A percentile compares a stretch with the other conserved stretches of the same genome.
Evolutionary conservation across 352 stramenopile species (phyloP).

Genomic region (Thraustochytrium sp.): DNA sequence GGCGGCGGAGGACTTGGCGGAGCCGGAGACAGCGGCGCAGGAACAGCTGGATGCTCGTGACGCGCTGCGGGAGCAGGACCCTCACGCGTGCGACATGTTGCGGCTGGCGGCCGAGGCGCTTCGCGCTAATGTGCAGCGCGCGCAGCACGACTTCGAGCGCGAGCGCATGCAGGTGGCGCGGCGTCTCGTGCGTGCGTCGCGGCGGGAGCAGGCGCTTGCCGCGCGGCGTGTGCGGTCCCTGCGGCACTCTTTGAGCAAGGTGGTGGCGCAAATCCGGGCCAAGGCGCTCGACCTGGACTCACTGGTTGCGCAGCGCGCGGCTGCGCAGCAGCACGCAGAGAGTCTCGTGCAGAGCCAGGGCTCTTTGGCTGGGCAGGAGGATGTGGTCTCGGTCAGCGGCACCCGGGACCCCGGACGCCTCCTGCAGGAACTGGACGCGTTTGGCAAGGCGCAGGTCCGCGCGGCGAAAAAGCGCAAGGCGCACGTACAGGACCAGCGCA

Average conservation of each 20-base stretch:
- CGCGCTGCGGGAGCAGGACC: not conserved
- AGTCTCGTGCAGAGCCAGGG: too few relatives aligned
- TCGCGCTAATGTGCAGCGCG: not conserved
- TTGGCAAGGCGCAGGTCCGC: not conserved
- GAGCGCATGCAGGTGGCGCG: not conserved
- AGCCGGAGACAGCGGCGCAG: not conserved
- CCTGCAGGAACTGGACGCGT: not conserved
- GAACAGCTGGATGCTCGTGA: not conserved
- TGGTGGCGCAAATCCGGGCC: too few relatives aligned
- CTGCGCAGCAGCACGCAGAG: too few relatives aligned
- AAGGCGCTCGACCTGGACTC: too few relatives aligned
- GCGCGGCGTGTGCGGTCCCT: not conserved
- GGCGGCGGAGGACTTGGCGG: too few relatives aligned
- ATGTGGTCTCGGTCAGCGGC: too few relatives aligned
- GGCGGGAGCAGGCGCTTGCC: not conserved
- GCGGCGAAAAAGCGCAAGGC: not conserved
- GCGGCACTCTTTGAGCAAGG: not conserved
- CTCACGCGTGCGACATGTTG: not conserved
- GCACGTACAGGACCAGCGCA: not conserved
- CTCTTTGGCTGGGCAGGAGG: too few relatives aligned
- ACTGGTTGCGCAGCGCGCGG: too few relatives aligned
- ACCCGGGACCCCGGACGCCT: not conserved
- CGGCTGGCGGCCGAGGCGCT: not conserved
- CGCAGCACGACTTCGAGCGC: not conserved
- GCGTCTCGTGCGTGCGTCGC: too few relatives aligned